Percentiles rank a stretch among this genome's conserved stretches.
phyloP scores from a whole-genome alignment of 441 rosid species.

The Populus hybrid region DNA sequence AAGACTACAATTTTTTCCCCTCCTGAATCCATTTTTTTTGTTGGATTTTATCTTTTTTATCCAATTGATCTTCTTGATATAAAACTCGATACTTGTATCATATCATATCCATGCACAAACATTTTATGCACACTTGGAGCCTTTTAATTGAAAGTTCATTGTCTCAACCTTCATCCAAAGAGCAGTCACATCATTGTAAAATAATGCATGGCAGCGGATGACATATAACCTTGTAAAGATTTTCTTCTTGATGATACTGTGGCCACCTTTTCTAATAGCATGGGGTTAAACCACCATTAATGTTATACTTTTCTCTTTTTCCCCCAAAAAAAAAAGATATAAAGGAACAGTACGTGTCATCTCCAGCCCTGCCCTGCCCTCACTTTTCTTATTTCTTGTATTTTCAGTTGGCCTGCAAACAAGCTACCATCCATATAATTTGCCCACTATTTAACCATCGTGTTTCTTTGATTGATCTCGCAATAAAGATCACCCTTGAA shows the following conservation, averaged over 20 bases:
- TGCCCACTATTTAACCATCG: too few species aligned
- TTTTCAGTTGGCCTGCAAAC: too few species aligned
- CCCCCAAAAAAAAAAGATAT: too few species aligned
- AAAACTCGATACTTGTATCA: not conserved
- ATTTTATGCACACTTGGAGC: not conserved
- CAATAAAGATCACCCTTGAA: too few species aligned
- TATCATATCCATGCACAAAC: not conserved
- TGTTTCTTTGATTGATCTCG: too few species aligned
- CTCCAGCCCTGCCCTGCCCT: too few species aligned
- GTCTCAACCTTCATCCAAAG: not conserved
- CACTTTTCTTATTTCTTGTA: too few species aligned
- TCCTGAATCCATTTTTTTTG: not conserved
- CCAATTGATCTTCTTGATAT: not conserved
- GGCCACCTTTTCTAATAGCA: not conserved
- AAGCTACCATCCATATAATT: too few species aligned
- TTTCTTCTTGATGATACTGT: not conserved
- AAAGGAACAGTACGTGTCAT: too few species aligned
- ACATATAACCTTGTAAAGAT: constrained; percentile 8
- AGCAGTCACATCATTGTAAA: not conserved
- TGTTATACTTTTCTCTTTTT: too few species aligned
- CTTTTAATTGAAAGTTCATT: too few species aligned
- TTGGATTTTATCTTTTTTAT: not conserved
- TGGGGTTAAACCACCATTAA: not conserved
- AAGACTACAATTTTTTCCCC: not conserved
- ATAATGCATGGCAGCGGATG: not conserved